Percentiles rank a stretch among this genome's conserved stretches.
These are phyloP conservation scores for Mrakia hoshinonis DNA, from an alignment of 768 basidiomycete genomes.

Conservation along the genomic window DNA sequence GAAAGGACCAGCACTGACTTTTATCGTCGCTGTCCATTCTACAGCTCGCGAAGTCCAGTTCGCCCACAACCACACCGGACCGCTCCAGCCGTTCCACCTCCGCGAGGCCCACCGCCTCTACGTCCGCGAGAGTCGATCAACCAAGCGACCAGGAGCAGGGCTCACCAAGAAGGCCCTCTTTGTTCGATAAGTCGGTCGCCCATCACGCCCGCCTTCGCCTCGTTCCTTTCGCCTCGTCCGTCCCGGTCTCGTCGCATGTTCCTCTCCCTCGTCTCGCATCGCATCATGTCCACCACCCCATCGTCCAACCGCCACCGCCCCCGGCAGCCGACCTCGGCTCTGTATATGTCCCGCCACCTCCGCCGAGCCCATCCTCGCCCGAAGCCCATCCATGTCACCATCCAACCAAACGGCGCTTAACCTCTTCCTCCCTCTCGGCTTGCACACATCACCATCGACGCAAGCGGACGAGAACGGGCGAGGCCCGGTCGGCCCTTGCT, in stretches of 20 bases:
- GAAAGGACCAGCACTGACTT: too few species aligned
- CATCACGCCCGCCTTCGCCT: too few species aligned
- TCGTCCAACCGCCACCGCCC: not conserved
- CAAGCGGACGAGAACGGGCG: too few species aligned
- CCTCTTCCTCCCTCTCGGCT: too few species aligned
- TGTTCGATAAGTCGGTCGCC: too few species aligned
- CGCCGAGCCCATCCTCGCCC: not conserved
- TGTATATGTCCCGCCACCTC: not conserved
- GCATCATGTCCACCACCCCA: too few species aligned
- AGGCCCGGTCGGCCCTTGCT: too few species aligned
- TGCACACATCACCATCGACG: not conserved
- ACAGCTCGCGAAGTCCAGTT: conserved; percentile 68
- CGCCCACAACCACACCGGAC: conserved; percentile 62
- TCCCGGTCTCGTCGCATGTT: too few species aligned
- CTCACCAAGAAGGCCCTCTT: conserved; percentile 54
- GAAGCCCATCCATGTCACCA: not conserved
- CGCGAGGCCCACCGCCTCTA: conserved; percentile 81
- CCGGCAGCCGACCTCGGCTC: not conserved
- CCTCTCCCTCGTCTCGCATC: not conserved
- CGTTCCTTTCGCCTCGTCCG: too few species aligned
- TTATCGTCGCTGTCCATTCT: not conserved
- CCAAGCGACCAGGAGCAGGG: conserved; percentile 67
- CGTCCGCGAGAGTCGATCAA: conserved; percentile 51
- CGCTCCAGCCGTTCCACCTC: conserved; percentile 77
- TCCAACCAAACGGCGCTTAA: not conserved